These are phyloP conservation scores for Kuraishia hungarica DNA, from an alignment of 805 yeast species.

Conservation along the genomic window DNA sequence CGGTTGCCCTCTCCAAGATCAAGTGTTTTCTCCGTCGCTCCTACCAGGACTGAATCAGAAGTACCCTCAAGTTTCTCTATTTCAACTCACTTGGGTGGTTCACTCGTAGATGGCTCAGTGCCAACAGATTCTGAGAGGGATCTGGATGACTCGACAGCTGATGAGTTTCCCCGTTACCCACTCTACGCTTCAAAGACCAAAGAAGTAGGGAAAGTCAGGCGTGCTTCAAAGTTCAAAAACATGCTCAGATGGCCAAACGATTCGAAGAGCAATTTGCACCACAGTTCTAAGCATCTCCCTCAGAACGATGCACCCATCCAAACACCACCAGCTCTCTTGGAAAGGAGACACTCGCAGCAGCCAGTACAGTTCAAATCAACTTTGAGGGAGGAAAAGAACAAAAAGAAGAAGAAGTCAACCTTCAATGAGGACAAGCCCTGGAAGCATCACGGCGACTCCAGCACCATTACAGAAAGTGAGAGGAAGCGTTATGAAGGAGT, in stretches of 20 bases:
- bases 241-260: neutral
- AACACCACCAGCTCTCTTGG: neutral
- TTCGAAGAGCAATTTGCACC: neutral
- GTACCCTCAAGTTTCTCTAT: neutral
- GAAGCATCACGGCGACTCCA: constrained; percentile 70
- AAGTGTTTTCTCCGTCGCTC: neutral
- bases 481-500: constrained; percentile 87
- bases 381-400: constrained; percentile 32
- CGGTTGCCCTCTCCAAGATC: neutral
- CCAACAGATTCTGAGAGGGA: neutral
- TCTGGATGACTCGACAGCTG: neutral
- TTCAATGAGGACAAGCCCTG: constrained; percentile 91
- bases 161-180: neutral
- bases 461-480: constrained; percentile 47
- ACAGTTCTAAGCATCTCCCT: neutral
- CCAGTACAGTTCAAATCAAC: constrained; percentile 41
- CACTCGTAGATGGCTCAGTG: neutral
- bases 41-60: neutral
- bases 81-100: neutral
- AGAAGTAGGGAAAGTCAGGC: neutral
- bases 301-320: neutral
- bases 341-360: constrained; percentile 6
- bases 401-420: constrained; percentile 28
- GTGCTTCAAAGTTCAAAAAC: neutral
- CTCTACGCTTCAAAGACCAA: neutral